Conservation (phyloP, 352 stramenopile species). For the Phytophthora fragariae region DNA sequence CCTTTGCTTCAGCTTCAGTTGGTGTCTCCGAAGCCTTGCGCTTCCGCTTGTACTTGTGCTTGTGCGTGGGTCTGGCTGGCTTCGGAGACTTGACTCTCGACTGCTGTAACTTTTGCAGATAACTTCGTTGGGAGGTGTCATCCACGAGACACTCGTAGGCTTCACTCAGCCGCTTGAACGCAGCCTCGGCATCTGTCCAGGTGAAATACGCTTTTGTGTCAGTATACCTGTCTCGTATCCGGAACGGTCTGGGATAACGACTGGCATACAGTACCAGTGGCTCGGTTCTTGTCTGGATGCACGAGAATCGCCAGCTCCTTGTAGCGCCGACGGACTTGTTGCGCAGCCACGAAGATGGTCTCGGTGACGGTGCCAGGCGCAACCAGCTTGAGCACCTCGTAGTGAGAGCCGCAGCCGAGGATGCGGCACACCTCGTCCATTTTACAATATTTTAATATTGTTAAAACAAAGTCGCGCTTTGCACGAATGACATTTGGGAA, state of each 20-base stretch:
- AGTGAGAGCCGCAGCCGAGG: slow-evolving; percentile 50
- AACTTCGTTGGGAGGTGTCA: slow-evolving; percentile 54
- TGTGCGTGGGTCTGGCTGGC: neutral
- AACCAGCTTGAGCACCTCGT: slow-evolving; percentile 49
- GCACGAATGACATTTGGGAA: no score
- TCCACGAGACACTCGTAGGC: slow-evolving; percentile 81
- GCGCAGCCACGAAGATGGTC: slow-evolving; percentile 27
- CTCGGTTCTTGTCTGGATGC: slow-evolving; percentile 69
- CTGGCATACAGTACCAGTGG: neutral
- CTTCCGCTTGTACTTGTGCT: slow-evolving; percentile 33
- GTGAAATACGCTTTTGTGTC: slow-evolving; percentile 2
- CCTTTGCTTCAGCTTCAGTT: neutral
- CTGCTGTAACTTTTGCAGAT: slow-evolving; percentile 48
- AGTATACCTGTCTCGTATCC: slow-evolving; percentile 22
- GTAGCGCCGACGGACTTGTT: slow-evolving; percentile 54
- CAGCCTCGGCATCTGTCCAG: slow-evolving; percentile 63
- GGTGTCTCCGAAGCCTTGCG: slow-evolving; percentile 8
- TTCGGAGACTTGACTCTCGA: neutral
- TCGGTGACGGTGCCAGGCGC: neutral
- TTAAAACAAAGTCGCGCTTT: no score
- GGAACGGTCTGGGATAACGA: neutral
- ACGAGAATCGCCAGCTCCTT: slow-evolving; percentile 62
- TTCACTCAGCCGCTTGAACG: slow-evolving; percentile 81
- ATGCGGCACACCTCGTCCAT: slow-evolving; percentile 33
- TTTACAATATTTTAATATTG: no score